Evolutionary conservation across 257 asterid species (phyloP).

Genomic region (Buddleja alternifolia): DNA sequence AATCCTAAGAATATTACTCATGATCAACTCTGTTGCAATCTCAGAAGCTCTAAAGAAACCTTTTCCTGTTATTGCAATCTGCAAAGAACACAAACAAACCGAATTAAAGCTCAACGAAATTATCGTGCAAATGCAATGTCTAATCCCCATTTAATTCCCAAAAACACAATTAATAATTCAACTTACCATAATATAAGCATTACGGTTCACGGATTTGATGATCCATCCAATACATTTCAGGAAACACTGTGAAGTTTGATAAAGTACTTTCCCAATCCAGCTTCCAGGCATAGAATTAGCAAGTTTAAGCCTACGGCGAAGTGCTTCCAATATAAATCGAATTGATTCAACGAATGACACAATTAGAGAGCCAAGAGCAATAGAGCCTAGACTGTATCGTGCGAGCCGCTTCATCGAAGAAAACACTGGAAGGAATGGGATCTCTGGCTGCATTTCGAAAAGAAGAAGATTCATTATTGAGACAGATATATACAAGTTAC

Average conservation of each 20-base stretch:
- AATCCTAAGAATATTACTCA: constrained; percentile 86
- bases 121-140: constrained; percentile 5
- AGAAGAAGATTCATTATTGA: neutral
- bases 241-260: constrained; percentile 65
- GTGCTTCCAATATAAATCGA: constrained; percentile 82
- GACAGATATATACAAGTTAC: neutral
- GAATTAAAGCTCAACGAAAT: neutral
- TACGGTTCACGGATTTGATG: constrained; percentile 84
- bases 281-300: constrained; percentile 59
- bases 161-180: neutral
- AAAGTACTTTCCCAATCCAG: constrained; percentile 62
- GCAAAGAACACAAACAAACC: constrained; percentile 22
- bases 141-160: neutral
- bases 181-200: constrained; percentile 95
- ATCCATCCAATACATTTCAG: constrained; percentile 74
- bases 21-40: constrained; percentile 91
- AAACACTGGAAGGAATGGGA: constrained; percentile 91
- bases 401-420: constrained; percentile 92
- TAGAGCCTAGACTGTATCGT: constrained; percentile 85
- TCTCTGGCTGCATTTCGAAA: constrained; percentile 60
- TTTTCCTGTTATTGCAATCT: constrained; percentile 98
- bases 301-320: constrained; percentile 87
- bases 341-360: constrained; percentile 80
- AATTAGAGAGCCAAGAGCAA: constrained; percentile 85
- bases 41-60: constrained; percentile 89